A percentile compares a stretch with the other conserved stretches of the same genome.
Evolutionary conservation across 148 eudicot species (phyloP).

Genomic region (Rhododendron williamsianum): DNA sequence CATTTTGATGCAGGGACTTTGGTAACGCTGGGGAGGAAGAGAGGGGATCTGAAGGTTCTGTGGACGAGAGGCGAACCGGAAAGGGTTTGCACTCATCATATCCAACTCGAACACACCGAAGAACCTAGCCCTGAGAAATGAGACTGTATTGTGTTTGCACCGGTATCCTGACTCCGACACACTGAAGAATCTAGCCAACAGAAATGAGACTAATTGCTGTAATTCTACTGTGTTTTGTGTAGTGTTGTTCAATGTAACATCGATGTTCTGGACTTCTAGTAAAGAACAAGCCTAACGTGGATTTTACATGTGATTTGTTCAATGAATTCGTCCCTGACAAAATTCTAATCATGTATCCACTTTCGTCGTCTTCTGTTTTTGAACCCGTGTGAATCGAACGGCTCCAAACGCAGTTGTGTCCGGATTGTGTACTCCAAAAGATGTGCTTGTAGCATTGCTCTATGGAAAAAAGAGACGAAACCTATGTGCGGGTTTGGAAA

Average conservation of each 20-base stretch:
- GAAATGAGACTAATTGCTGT: not conserved
- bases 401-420: not conserved
- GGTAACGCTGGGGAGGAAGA: slow-evolving; percentile 43
- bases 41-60: slow-evolving; percentile 59
- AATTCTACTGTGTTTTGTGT: not conserved
- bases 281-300: not conserved
- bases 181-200: not conserved
- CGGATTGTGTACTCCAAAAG: no score
- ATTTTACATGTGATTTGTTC: not conserved
- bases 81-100: slow-evolving; percentile 54
- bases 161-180: not conserved
- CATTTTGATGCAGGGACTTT: slow-evolving; percentile 47
- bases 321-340: not conserved
- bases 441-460: no score
- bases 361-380: not conserved
- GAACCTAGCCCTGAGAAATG: slow-evolving; percentile 22
- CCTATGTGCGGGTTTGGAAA: not conserved
- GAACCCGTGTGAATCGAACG: no score
- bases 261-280: not conserved
- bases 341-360: not conserved
- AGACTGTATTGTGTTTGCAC: not conserved
- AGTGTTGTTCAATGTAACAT: not conserved
- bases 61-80: slow-evolving; percentile 75
- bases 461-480: not conserved
- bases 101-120: slow-evolving; percentile 28